Evolutionary conservation across 768 basidiomycete species (phyloP), one percentile per base, ranked within the genome.

Genomic region (Hygrocybe punicea): DNA sequence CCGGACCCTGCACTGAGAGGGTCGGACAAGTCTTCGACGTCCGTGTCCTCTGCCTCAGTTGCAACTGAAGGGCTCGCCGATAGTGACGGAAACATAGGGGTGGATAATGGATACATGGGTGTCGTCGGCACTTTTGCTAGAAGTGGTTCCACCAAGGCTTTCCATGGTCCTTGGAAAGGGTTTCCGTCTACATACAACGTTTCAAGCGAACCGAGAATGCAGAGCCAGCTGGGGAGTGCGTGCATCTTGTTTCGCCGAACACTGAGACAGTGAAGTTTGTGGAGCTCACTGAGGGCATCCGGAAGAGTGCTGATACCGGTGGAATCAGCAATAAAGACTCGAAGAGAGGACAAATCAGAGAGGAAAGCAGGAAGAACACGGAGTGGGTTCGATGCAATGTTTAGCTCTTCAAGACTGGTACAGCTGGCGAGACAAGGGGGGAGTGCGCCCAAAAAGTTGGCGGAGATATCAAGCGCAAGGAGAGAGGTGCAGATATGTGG

Each of bases 81-180:
- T 19, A 72, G 72, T 40, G 77, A 69, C 39, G 84, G 81, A 58
- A 84, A 76, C 40, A 79, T 77, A 25, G 86, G 86, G 2, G 84
- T 85, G 17, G 84, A 85, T 13, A 82, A 83, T 39, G 86, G 85
- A 71, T 84, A 87, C 33, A 78, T 69, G 21, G 86, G 86, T 2
- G 82, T 81, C 65, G 78, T 71, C 23, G 85, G 82, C 21, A 75
- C 69, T 66, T 84, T 84, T 52, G 85, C 79, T 8, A 94, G 76
- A 48, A 98, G 77, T 1, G 94, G 93, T 56, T 89, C 89, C 23
- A 97, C 85, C 53, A 99, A 78, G 33, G 90, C 86, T 66, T 87
- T 85, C 92, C 94, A 97, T 1, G 92, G 91, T 7, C 90, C 91
- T 63, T 91, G 90, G 73, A 99, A 98, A 7, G 95, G 93, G 69